Conservation (phyloP, 208 protist genomes). For the Leishmania tropica region DNA sequence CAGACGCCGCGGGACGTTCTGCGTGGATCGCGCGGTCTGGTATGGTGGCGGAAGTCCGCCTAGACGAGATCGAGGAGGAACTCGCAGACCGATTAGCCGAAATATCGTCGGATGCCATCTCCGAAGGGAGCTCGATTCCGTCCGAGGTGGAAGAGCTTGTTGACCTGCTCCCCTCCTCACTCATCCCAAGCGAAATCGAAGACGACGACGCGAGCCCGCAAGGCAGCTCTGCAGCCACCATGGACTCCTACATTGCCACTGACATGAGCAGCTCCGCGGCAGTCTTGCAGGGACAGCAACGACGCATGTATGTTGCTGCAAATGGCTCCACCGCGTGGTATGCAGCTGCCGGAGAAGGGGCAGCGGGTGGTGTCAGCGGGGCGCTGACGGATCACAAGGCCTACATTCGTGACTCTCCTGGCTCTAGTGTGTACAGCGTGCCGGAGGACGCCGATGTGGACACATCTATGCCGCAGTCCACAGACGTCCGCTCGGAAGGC, state of each 20-base stretch:
- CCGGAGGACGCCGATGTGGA: slow-evolving; percentile 35
- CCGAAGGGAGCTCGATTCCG: slow-evolving; percentile 9
- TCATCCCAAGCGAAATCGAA: slow-evolving; percentile 25
- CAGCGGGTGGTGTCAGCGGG: not conserved
- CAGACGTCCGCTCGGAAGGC: slow-evolving; percentile 16
- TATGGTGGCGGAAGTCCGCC: not conserved
- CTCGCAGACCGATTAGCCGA: slow-evolving; percentile 21
- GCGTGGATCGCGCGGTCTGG: not conserved
- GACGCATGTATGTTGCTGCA: slow-evolving; percentile 18
- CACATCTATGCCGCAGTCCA: slow-evolving; percentile 9
- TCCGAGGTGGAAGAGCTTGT: slow-evolving; percentile 33
- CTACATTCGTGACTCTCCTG: slow-evolving; percentile 12
- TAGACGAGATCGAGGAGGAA: slow-evolving; percentile 38
- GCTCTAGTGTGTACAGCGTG: slow-evolving; percentile 15
- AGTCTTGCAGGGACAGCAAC: slow-evolving; percentile 7
- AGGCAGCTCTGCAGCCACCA: not conserved
- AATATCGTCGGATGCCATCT: slow-evolving; percentile 23
- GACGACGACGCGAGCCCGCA: not conserved
- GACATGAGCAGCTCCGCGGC: slow-evolving; percentile 12
- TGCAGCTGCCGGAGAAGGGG: not conserved
- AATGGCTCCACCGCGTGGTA: not conserved
- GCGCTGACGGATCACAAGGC: not conserved
- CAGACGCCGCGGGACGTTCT: not conserved
- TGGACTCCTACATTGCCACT: slow-evolving; percentile 7
- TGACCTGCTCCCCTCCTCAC: slow-evolving; percentile 28